Base-by-base conservation (phyloP, 352 stramenopile genomes). In the Pilasporangium apinafurcum region DNA sequence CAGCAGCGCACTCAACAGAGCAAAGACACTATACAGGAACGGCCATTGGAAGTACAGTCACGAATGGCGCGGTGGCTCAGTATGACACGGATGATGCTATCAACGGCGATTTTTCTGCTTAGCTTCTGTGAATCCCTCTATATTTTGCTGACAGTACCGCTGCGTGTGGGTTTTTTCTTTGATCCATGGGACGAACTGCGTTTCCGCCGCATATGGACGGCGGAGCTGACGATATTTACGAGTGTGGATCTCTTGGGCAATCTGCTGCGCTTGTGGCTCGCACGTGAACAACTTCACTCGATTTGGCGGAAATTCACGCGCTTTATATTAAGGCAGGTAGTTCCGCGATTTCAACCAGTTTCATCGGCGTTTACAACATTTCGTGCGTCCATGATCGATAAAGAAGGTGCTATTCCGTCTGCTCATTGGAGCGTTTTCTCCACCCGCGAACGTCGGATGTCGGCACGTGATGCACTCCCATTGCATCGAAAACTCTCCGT, bases 161-260 rank as follows among this genome's bases (percentile, higher is more conserved):
- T 71, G 0, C 56, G 64, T 17, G 16, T 75, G 0, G 64, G 64
- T 2, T 75, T 68, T 28, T 65, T 76, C 43, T 76, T 68, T 14
- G 65, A 76, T 17, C 65, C 65, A 13, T 59, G 48, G 51, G 37
- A 68, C 30, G 37, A 65, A 16, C 25, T n/a, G 16, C n/a, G 22
- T 1, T 16, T 22, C 9, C 37, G 36, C 4, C 33, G 6, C 3
- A 44, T 17, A 13, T 70, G 63, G 63, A 65, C 34, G 5, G 5
- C 31, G 0, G 42, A 30, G 20, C 29, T 74, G 7, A 58, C 59
- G 9, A 16, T 65, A 1, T 65, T 74, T 17, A 59, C 59, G 2
- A 27, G 39, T 0, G 8, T 70, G 4, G 63, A 74, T 34, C n/a
- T 52, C 5, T 1, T 59, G 0, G 34, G 44, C 8, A 30, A 48